Base-by-base conservation (phyloP, 1,284 basidiomycete species). In the Tetrapyrgos nigripes region DNA sequence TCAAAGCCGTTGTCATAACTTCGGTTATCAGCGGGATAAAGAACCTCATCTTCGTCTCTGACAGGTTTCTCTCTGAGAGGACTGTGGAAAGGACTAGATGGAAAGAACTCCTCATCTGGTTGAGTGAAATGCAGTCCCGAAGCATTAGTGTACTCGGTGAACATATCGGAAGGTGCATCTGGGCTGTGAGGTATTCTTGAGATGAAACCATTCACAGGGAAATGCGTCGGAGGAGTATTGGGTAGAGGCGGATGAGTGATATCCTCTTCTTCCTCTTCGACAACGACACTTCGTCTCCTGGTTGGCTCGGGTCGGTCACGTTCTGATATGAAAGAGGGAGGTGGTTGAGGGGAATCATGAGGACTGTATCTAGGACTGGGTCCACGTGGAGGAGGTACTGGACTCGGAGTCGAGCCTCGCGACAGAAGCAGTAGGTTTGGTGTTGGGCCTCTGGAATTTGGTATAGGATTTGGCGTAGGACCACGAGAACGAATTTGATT, bases 11-110 rank as follows among this genome's bases (percentile, higher is more conserved):
- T 78, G 37, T 76, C 71, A 61, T 78, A 80, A 24, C 77, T 77
- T 6, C 79, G 76, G 23, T 73, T 77, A 64, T 80, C 83, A 35
- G 81, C 82, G 59, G 80, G 79, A 64, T 84, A 86, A n/a, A 84
- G 69, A 44, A 89, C 82, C 62, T 85, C 79, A 17, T 87, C 87
- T 13, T 88, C 88, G 43, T 88, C 85, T 40, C 76, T 78, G 21
- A 74, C 74, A 45, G 75, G 72, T 35, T 79, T 78, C 70, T 91
- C 89, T 70, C 83, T 85, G 55, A 88, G 69, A 1, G 89, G 90
- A 2, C 84, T 85, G n/a, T 82, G 81, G 66, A 91, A 92, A 11
- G 91, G 89, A 70, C 88, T 92, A 46, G 79, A 83, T 3, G 87
- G 83, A 70, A 88, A 87, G 13, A 70, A 46, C 57, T 88, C 87